These are phyloP conservation scores for Fusarium keratoplasticum DNA, from an alignment of 2,329 filamentous ascomycete genomes.

Conservation along the genomic window DNA sequence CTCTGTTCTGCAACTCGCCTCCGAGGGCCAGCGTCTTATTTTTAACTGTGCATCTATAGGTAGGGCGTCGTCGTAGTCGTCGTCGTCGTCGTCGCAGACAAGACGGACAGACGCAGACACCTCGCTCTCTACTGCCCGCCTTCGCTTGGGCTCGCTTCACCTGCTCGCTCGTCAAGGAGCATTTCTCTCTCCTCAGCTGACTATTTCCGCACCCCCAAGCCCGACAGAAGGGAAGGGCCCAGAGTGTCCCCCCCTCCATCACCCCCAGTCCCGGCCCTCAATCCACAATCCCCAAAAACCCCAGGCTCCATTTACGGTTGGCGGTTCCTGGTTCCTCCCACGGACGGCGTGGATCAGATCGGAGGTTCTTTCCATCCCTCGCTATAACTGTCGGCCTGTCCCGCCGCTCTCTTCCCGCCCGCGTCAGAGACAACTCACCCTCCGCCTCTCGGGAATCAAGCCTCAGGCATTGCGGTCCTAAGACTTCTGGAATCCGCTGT, in stretches of 20 bases:
- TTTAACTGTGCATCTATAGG: neutral
- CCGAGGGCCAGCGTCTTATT: neutral
- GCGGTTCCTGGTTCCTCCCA: conserved; percentile 41
- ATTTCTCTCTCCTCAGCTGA: conserved; percentile 34
- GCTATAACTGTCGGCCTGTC: conserved; percentile 42
- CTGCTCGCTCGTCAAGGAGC: conserved; percentile 13
- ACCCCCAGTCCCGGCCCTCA: conserved; percentile 39
- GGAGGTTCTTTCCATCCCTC: conserved; percentile 37
- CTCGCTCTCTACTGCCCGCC: neutral
- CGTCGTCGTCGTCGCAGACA: neutral
- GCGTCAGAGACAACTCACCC: conserved; percentile 37
- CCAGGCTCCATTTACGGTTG: conserved; percentile 39
- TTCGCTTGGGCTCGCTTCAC: conserved; percentile 10
- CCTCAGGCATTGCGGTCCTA: conserved; percentile 38
- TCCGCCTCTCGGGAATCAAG: conserved; percentile 30
- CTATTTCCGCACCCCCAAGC: conserved; percentile 36
- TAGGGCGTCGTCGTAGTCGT: neutral
- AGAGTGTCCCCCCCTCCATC: conserved; percentile 29
- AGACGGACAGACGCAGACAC: neutral
- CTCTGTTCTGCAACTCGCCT: neutral
- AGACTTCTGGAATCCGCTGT: conserved; percentile 40
- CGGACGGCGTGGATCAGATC: conserved; percentile 37
- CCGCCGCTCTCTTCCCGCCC: conserved; percentile 38
- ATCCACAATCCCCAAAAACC: conserved; percentile 38
- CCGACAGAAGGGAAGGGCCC: conserved; percentile 20